Percentiles rank a stretch among this genome's conserved stretches.
phyloP scores from a whole-genome alignment of 306 rosid species.

The Sphenostylis stenocarpa region DNA sequence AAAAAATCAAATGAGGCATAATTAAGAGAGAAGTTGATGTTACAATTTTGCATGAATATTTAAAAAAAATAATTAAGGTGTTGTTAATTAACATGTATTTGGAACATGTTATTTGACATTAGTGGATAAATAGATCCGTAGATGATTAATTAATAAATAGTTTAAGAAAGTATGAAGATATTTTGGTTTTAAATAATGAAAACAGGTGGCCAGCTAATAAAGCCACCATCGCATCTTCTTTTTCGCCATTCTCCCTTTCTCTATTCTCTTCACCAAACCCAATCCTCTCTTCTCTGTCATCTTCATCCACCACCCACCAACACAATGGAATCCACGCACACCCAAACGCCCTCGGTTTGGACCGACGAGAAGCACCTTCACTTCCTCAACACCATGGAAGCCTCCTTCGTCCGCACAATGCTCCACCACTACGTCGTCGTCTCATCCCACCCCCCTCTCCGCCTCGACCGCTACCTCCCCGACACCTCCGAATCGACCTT shows the following conservation, averaged over 20 bases:
- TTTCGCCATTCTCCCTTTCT: not conserved
- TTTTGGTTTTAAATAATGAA: not conserved
- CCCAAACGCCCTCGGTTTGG: conserved; percentile 50
- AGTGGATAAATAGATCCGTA: too few species aligned
- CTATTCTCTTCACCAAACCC: too few species aligned
- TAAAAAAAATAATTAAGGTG: too few species aligned
- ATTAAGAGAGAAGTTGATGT: too few species aligned
- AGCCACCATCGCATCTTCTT: not conserved
- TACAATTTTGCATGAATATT: too few species aligned
- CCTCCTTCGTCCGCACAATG: conserved; percentile 74
- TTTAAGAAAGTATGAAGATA: conserved; percentile 14
- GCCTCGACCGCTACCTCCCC: conserved; percentile 62
- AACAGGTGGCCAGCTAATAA: conserved; percentile 5
- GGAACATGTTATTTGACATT: too few species aligned
- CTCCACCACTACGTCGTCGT: conserved; percentile 29
- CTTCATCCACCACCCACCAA: too few species aligned
- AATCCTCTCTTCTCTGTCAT: not conserved
- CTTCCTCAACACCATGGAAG: conserved; percentile 69
- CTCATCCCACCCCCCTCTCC: conserved; percentile 27
- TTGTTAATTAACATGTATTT: too few species aligned
- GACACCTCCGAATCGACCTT: conserved; percentile 70
- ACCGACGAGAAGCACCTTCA: conserved; percentile 71
- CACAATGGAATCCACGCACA: not conserved
- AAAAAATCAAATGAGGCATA: too few species aligned
- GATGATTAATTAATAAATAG: not conserved